Conservation (phyloP, 805 yeast species). For the Candida dajiaensis region DNA sequence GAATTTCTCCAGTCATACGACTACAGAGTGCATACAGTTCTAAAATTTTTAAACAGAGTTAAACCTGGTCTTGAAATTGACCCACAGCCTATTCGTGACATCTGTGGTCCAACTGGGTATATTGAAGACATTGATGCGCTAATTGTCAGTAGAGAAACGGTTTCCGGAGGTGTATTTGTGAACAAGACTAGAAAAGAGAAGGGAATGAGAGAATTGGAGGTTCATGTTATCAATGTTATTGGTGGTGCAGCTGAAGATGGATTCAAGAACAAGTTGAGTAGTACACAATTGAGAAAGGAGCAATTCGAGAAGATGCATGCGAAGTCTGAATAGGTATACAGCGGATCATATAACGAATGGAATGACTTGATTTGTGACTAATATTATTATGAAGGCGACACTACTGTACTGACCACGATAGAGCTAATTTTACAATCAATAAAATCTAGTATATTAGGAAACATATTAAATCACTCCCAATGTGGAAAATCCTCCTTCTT, state of each 20-base stretch:
- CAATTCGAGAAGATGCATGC: not conserved
- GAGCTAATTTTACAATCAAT: too few relatives aligned
- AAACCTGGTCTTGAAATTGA: constrained; percentile 43
- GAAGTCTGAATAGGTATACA: not conserved
- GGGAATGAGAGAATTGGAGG: constrained; percentile 44
- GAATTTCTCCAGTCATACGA: constrained; percentile 58
- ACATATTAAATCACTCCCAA: not conserved
- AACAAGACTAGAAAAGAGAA: constrained; percentile 57
- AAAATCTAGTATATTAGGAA: too few relatives aligned
- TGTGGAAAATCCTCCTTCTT: not conserved
- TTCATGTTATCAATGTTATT: constrained; percentile 55
- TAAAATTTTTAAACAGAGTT: constrained; percentile 41
- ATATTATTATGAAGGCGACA: too few relatives aligned
- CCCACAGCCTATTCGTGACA: constrained; percentile 64
- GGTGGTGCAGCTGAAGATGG: constrained; percentile 54
- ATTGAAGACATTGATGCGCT: constrained; percentile 70
- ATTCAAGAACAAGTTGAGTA: constrained; percentile 74
- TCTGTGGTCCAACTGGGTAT: constrained; percentile 91
- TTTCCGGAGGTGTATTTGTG: constrained; percentile 65
- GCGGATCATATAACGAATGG: too few relatives aligned
- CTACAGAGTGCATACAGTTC: constrained; percentile 41
- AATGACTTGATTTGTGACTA: too few relatives aligned
- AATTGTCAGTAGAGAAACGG: constrained; percentile 76
- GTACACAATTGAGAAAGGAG: constrained; percentile 61
- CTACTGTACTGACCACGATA: too few relatives aligned